Evolutionary conservation across 305 asterid species (phyloP).

Genomic region (Fraxinus platypoda): DNA sequence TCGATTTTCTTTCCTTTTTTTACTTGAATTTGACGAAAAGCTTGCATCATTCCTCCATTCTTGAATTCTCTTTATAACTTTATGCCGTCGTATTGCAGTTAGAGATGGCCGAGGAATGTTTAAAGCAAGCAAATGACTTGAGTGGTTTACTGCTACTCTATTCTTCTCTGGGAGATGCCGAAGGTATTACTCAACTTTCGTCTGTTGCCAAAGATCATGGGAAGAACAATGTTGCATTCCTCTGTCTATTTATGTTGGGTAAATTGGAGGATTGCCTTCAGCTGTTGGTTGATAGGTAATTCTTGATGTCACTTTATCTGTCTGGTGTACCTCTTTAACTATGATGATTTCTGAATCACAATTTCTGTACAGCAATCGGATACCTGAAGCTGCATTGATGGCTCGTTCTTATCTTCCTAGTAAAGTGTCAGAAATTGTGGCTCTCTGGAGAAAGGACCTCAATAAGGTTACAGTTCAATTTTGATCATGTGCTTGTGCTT

Average conservation of each 20-base stretch:
- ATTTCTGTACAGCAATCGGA: slow-evolving; percentile 70
- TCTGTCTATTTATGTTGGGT: slow-evolving; percentile 77
- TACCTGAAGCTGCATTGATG: slow-evolving; percentile 99
- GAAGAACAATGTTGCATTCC: slow-evolving; percentile 84
- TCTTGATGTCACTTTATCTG: slow-evolving; percentile 13
- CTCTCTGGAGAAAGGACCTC: slow-evolving; percentile 91
- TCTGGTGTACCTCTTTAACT: slow-evolving; percentile 23
- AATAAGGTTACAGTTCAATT: slow-evolving; percentile 50
- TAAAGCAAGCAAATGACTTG: slow-evolving; percentile 88
- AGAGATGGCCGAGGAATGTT: slow-evolving; percentile 85
- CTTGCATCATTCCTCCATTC: slow-evolving; percentile 1
- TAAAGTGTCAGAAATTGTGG: slow-evolving; percentile 94
- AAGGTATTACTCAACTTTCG: slow-evolving; percentile 68
- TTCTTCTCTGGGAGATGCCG: slow-evolving; percentile 80
- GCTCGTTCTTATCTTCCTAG: slow-evolving; percentile 99
- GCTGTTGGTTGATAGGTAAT: slow-evolving; percentile 75
- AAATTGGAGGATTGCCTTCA: slow-evolving; percentile 83
- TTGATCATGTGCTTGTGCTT: slow-evolving; percentile 5
- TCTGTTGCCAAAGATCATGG: slow-evolving; percentile 76
- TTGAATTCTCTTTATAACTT: slow-evolving; percentile 1
- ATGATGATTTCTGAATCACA: slow-evolving; percentile 20
- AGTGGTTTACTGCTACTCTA: slow-evolving; percentile 81
- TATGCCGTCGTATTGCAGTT: slow-evolving; percentile 48
- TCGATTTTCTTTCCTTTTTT: neutral
- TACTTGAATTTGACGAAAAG: neutral